Conservation (phyloP, 371 early-diverging fungal species). For the Sporodiniella umbellata region DNA sequence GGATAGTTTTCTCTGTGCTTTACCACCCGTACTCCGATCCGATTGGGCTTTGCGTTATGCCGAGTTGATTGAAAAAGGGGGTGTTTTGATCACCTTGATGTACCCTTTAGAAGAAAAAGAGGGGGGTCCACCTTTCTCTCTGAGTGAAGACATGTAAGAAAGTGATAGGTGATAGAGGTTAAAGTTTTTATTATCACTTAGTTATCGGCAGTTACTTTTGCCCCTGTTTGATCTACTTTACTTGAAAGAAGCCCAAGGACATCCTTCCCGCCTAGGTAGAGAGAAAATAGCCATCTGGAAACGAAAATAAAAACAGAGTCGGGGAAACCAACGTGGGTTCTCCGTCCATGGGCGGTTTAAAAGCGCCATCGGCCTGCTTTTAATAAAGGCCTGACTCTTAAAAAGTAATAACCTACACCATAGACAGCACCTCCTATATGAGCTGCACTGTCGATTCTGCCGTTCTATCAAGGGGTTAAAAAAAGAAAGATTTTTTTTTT, state of each 20-base stretch:
- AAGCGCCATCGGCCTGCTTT: slow-evolving; percentile 29
- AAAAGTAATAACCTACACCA: slow-evolving; percentile 55
- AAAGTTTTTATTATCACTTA: not conserved
- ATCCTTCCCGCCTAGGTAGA: slow-evolving; percentile 44
- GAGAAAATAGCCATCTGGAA: slow-evolving; percentile 65
- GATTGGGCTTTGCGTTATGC: slow-evolving; percentile 73
- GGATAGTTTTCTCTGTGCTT: slow-evolving; percentile 79
- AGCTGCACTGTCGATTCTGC: slow-evolving; percentile 53
- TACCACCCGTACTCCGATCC: slow-evolving; percentile 64
- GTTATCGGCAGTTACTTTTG: slow-evolving; percentile 48
- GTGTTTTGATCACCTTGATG: slow-evolving; percentile 80
- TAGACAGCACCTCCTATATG: slow-evolving; percentile 58
- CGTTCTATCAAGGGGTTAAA: no score
- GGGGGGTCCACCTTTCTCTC: slow-evolving; percentile 66
- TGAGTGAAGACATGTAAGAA: slow-evolving; percentile 50
- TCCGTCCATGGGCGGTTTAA: no score
- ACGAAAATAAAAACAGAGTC: slow-evolving; percentile 19
- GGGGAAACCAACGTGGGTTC: no score
- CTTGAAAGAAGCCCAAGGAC: slow-evolving; percentile 55
- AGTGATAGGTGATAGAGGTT: not conserved
- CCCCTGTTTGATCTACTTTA: slow-evolving; percentile 56
- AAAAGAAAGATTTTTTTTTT: no score
- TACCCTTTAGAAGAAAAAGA: slow-evolving; percentile 62
- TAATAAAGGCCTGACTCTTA: slow-evolving; percentile 44
- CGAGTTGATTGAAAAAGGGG: slow-evolving; percentile 68